Evolutionary conservation across 2,329 filamentous ascomycete genomes (phyloP).

Genomic region (Apiospora aurea): DNA sequence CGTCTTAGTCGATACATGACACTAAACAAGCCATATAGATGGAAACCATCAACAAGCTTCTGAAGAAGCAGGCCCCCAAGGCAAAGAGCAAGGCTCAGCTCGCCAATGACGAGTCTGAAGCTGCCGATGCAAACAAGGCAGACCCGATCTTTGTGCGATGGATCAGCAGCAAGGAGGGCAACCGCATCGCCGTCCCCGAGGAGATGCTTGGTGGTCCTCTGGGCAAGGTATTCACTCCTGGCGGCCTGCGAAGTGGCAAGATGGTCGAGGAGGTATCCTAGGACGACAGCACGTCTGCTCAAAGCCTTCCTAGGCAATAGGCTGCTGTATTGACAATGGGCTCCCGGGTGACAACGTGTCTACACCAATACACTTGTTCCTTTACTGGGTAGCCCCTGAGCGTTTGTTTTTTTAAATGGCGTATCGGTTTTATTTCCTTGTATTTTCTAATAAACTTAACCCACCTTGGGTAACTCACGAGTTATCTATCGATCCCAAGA

Average conservation of each 20-base stretch:
- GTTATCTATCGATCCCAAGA: not conserved
- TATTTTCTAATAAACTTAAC: not conserved
- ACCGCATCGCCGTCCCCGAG: constrained; percentile 67
- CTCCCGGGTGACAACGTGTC: not conserved
- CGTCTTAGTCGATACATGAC: not conserved
- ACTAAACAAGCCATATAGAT: constrained; percentile 58
- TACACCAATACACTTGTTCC: not conserved
- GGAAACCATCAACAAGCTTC: constrained; percentile 89
- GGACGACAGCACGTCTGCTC: constrained; percentile 24
- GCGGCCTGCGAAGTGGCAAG: constrained; percentile 48
- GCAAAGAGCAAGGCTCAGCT: constrained; percentile 61
- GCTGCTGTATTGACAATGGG: not conserved
- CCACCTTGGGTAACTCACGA: not conserved
- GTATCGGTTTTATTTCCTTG: not conserved
- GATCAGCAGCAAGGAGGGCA: constrained; percentile 72
- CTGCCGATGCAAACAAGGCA: constrained; percentile 54
- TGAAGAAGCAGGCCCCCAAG: constrained; percentile 86
- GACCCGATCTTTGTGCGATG: constrained; percentile 73
- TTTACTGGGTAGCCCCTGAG: not conserved
- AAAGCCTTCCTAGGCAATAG: not conserved
- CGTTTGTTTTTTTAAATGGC: not conserved
- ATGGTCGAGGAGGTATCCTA: constrained; percentile 63
- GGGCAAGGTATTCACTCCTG: constrained; percentile 62
- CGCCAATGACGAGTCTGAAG: constrained; percentile 57
- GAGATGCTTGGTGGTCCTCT: constrained; percentile 71